Conservation (phyloP, 345 rosid genomes). For the Pistacia integerrima region DNA sequence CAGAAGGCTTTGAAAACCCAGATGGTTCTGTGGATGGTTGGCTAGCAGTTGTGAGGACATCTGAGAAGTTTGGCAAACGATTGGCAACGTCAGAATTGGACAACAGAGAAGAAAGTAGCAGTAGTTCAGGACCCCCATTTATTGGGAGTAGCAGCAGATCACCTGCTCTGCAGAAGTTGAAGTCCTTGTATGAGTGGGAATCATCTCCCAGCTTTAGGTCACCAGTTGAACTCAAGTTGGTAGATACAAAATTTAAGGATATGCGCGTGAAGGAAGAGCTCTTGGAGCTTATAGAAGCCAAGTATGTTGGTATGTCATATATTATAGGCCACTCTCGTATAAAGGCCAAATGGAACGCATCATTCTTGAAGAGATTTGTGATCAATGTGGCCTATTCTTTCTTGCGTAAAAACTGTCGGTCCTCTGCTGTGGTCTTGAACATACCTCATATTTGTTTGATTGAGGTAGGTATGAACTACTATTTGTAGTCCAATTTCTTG, state of each 20-base stretch:
- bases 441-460: slow-evolving; percentile 87
- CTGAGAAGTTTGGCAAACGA: slow-evolving; percentile 76
- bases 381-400: slow-evolving; percentile 77
- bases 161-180: slow-evolving; percentile 50
- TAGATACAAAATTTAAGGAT: slow-evolving; percentile 57
- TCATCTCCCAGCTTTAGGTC: slow-evolving; percentile 49
- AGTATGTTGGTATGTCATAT: slow-evolving; percentile 73
- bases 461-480: slow-evolving; percentile 93
- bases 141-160: slow-evolving; percentile 66
- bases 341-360: slow-evolving; percentile 72
- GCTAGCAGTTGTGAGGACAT: slow-evolving; percentile 79
- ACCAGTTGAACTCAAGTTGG: slow-evolving; percentile 55
- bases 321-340: slow-evolving; percentile 71
- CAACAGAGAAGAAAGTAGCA: slow-evolving; percentile 43
- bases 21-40: slow-evolving; percentile 66
- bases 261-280: slow-evolving; percentile 77
- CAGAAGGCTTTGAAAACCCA: slow-evolving; percentile 59
- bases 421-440: slow-evolving; percentile 72
- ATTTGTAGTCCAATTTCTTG: slow-evolving; percentile 34
- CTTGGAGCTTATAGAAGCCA: slow-evolving; percentile 72
- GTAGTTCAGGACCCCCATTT: slow-evolving; percentile 36
- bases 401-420: slow-evolving; percentile 80
- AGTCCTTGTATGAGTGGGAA: slow-evolving; percentile 67
- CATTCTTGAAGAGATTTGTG: slow-evolving; percentile 67
- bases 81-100: slow-evolving; percentile 50